These are phyloP conservation scores for Kockovaella imperatae DNA, from an alignment of 768 basidiomycete species.

Conservation along the genomic window DNA sequence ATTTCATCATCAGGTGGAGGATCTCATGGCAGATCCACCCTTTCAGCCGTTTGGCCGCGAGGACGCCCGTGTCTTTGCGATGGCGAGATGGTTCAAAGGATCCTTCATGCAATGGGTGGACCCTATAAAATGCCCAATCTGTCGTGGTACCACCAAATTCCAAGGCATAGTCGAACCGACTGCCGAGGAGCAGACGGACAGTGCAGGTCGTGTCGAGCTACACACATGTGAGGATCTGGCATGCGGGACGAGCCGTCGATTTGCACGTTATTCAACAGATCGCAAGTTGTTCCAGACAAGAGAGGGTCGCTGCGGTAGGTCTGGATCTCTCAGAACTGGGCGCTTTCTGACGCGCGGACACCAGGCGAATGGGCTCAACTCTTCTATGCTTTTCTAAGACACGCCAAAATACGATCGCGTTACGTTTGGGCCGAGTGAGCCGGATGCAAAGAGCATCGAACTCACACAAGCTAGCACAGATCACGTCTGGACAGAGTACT, in stretches of 20 bases:
- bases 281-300: constrained; percentile 39
- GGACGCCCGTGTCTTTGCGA: constrained; percentile 43
- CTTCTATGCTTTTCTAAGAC: constrained; percentile 45
- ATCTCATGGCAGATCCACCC: constrained; percentile 7
- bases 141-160: constrained; percentile 28
- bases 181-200: constrained; percentile 35
- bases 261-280: constrained; percentile 44
- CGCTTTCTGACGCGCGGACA: constrained; percentile 12
- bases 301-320: constrained; percentile 41
- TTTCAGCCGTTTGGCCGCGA: constrained; percentile 21
- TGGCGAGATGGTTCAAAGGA: constrained; percentile 47
- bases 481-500: constrained; percentile 48
- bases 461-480: constrained; percentile 40
- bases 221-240: constrained; percentile 34
- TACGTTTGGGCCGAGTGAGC: constrained; percentile 43
- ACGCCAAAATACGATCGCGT: constrained; percentile 42
- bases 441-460: not conserved
- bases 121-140: constrained; percentile 45
- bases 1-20: not conserved
- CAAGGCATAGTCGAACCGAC: constrained; percentile 23
- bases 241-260: constrained; percentile 35
- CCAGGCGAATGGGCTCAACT: constrained; percentile 47
- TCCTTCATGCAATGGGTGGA: constrained; percentile 47
- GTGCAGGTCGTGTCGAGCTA: constrained; percentile 46
- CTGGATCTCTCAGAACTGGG: not conserved